Evolutionary conservation across 148 eudicot species (phyloP), one percentile per base, ranked within the genome.

Genomic region (Diospyros kaki): DNA sequence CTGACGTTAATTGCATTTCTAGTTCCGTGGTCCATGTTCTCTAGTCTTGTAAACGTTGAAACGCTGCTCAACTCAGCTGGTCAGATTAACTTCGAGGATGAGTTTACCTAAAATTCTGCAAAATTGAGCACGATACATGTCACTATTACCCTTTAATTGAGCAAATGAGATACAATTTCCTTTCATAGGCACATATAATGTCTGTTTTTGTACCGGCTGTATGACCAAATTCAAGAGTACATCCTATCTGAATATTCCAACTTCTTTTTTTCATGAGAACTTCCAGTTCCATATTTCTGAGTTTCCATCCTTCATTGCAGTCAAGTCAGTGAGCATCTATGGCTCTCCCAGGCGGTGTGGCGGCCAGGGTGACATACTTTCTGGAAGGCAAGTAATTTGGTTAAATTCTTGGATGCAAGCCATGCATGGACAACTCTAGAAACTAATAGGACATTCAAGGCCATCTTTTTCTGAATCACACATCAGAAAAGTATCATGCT

Each of bases 271-370:
- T 14, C 51, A 66, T 4, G 1, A 8, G 9, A 28, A 45, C 7
- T 3, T 2, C n/a, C 53, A 66, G 13, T 10, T 69, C 51, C 69
- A 68, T 59, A 60, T 11, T 60, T 60, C 44, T 65, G 43, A 5
- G 56, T 71, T 54, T 67, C 15, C 68, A 43, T 83, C 44, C 44
- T 64, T 67, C 38, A n/a, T 6, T 83, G 84, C 87, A 95, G 99
- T 89, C 68, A 80, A 60, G 76, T 84, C 96, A 38, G 93, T 95
- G 83, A 90, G 91, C 81, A 75, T 73, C 46, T 93, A 87, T 73
- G 99, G 99, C 76, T 90, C 99, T 79, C 99, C 97, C 52, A 87
- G 99, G 73, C 99, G 99, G 63, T 95, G 99, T 81, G 99, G 99
- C 60, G 99, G 99, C 59, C 99, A 95, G 82, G 99, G 99, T 54